Percentiles rank a stretch among this genome's conserved stretches.
Evolutionary conservation across 169 alveolate genomes (phyloP).

Genomic region (Amoebophrya sp.): DNA sequence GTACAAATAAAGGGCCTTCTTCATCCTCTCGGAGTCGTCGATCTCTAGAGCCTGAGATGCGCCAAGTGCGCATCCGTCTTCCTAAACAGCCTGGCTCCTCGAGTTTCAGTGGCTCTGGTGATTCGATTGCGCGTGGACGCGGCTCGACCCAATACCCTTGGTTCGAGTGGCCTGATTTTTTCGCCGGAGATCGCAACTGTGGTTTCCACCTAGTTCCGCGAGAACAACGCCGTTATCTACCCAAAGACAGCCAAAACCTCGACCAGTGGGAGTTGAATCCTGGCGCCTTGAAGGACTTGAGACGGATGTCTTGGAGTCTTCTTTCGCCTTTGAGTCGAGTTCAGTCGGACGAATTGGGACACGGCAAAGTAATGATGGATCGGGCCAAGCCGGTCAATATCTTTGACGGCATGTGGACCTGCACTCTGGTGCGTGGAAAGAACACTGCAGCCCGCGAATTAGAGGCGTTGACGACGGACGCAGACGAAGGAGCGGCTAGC

Average conservation of each 20-base stretch:
- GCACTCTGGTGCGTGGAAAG: not conserved
- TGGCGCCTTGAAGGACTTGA: not conserved
- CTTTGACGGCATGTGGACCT: constrained; percentile 3
- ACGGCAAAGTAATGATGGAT: not conserved
- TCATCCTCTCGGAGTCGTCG: no score
- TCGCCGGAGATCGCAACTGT: not conserved
- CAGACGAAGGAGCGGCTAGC: not conserved
- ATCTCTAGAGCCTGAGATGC: no score
- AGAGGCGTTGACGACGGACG: not conserved
- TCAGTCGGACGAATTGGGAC: no score
- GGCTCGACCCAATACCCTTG: not conserved
- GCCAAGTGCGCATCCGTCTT: not conserved
- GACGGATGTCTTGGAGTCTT: no score
- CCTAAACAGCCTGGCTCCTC: not conserved
- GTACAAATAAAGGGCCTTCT: no score
- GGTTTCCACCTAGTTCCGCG: not conserved
- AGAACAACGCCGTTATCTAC: no score
- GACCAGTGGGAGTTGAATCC: not conserved
- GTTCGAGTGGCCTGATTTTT: not conserved
- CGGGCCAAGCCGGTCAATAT: not conserved
- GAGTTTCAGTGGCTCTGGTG: not conserved
- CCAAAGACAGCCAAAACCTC: no score
- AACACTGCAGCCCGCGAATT: not conserved
- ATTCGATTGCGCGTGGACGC: not conserved
- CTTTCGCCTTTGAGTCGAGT: no score